Base-by-base conservation (phyloP, 2,329 filamentous ascomycete species). In the Trichoderma sp. region DNA sequence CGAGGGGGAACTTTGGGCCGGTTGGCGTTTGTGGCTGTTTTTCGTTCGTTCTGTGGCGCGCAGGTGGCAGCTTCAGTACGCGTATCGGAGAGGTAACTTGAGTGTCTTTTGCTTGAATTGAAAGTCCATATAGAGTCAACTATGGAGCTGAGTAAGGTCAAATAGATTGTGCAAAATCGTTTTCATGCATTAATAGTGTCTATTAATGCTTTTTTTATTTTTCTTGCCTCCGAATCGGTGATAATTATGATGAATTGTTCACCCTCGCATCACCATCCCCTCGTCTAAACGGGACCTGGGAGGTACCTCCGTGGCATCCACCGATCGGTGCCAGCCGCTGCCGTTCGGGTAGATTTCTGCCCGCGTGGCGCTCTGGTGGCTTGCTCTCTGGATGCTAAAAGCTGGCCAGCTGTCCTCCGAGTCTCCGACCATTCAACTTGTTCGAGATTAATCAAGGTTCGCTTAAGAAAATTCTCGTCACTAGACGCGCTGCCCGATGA, bases 361-460 rank as follows among this genome's bases (percentile, higher is more conserved):
- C 68, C 71, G 71, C 9, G 60, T 73, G 71, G 71, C 71, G 71
- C 33, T 35, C 31, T 4, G 29, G 71, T 73, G 60, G 41, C 60
- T 72, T 50, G n/a, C n/a, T 14, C 38, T 41, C 41, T 45, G 14
- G 12, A 33, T 69, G 16, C 29, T 62, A 45, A 71, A n/a, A 6
- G 5, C 14, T 31, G 16, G 38, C 12, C 50, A 56, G 53, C 45
- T 53, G 33, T 63, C 38, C 68, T 33, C 38, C 68, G 68, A 63
- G 45, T 12, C 14, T 6, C 38, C 12, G n/a, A 56, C n/a, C n/a
- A 18, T 62, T 62, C 18, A 24, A 31, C 8, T 11, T 6, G 18
- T 21, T 50, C 8, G 9, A 41, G 38, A 18, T 41, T 18, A 18
- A 41, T 53, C 53, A 29, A 45, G 16, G 27, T 71, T 21, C 67